Evolutionary conservation across 257 asterid genomes (phyloP).

Genomic region (Petrea volubilis): DNA sequence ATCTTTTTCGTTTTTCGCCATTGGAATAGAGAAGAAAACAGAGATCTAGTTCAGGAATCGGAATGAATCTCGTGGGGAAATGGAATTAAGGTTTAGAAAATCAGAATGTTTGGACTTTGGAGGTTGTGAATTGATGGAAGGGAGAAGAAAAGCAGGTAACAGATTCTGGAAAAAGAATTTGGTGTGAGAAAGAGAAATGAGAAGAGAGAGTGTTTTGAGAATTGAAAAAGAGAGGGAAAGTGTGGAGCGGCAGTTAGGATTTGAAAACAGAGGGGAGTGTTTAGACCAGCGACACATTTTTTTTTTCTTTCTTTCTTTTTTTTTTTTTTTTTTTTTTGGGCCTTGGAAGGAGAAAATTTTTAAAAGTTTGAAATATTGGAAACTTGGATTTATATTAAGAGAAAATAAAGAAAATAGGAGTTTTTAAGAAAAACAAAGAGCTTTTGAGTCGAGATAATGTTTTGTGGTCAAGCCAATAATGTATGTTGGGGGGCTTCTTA

Average conservation of each 20-base stretch:
- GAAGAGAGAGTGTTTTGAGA: not conserved
- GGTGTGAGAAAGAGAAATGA: not conserved
- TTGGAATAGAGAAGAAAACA: not conserved
- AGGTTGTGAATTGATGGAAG: not conserved
- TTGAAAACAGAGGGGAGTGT: too few relatives aligned
- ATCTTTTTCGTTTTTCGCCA: slow-evolving; percentile 28
- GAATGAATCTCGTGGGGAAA: not conserved
- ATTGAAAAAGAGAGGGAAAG: not conserved
- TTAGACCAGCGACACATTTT: too few relatives aligned
- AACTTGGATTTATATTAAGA: too few relatives aligned
- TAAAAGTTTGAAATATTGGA: too few relatives aligned
- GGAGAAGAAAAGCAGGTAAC: not conserved
- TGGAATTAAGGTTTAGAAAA: not conserved
- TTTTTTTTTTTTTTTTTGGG: too few relatives aligned
- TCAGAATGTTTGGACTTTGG: not conserved
- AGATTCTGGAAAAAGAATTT: not conserved
- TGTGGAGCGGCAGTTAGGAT: not conserved
- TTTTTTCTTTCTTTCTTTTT: too few relatives aligned
- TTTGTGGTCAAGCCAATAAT: too few relatives aligned
- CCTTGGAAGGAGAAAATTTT: too few relatives aligned
- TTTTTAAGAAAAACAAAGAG: too few relatives aligned
- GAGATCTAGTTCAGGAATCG: not conserved
- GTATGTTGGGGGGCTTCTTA: too few relatives aligned
- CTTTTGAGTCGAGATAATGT: too few relatives aligned
- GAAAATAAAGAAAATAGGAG: too few relatives aligned